Conservation (phyloP, 352 stramenopile species). For the Pythium guiyangense region DNA sequence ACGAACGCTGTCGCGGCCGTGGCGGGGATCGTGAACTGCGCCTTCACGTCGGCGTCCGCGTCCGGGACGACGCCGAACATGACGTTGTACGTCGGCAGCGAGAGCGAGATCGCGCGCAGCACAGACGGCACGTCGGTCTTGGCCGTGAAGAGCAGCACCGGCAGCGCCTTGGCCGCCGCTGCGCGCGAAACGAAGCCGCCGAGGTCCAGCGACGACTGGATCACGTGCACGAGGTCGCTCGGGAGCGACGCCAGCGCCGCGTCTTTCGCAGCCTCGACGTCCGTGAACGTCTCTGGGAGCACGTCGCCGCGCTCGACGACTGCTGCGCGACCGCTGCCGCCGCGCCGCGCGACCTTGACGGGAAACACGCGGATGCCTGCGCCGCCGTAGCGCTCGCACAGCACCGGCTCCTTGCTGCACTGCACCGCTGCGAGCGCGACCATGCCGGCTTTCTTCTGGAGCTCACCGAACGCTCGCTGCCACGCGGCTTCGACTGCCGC, state of each 20-base stretch:
- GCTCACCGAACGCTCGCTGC: constrained; percentile 39
- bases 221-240: constrained; percentile 26
- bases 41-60: constrained; percentile 48
- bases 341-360: constrained; percentile 21
- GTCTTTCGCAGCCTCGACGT: constrained; percentile 43
- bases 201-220: constrained; percentile 47
- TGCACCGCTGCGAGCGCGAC: constrained; percentile 50
- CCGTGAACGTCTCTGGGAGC: constrained; percentile 30
- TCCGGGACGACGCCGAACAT: constrained; percentile 49
- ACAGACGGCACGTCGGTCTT: constrained; percentile 47
- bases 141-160: constrained; percentile 55
- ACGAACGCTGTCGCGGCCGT: constrained; percentile 34
- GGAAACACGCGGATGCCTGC: constrained; percentile 51
- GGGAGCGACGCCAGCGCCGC: constrained; percentile 45
- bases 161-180: constrained; percentile 31
- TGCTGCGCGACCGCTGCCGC: background rate
- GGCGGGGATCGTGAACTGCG: constrained; percentile 48
- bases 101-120: constrained; percentile 57
- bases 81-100: constrained; percentile 50
- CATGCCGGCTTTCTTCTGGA: constrained; percentile 60
- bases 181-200: constrained; percentile 50
- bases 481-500: constrained; percentile 28
- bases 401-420: constrained; percentile 33
- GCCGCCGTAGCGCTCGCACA: constrained; percentile 51
- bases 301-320: constrained; percentile 33